Percentiles rank a stretch among this genome's conserved stretches.
Evolutionary conservation across 2,329 filamentous ascomycete species (phyloP).

Genomic region (Cercospora citrullina): DNA sequence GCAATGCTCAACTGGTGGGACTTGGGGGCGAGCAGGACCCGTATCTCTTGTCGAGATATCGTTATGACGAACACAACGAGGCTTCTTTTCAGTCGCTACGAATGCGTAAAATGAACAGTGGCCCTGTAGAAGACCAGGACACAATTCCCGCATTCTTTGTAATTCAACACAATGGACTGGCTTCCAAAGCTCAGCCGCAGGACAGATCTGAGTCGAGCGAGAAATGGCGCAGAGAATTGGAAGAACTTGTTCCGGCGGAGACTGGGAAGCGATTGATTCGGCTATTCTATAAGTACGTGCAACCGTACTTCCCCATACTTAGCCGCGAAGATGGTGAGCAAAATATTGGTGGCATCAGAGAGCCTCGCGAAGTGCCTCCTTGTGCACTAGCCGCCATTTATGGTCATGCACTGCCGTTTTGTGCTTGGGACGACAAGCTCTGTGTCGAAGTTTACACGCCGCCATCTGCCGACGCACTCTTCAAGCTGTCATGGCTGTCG

Average conservation of each 20-base stretch:
- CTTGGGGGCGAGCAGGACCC: conserved; percentile 39
- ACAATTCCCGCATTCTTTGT: conserved; percentile 39
- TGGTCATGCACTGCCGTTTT: conserved; percentile 48
- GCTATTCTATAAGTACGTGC: conserved; percentile 46
- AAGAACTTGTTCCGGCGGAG: conserved; percentile 35
- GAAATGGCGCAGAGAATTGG: conserved; percentile 35
- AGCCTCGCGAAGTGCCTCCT: conserved; percentile 40
- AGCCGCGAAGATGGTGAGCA: conserved; percentile 40
- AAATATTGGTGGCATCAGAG: conserved; percentile 32
- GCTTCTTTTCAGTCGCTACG: conserved; percentile 36
- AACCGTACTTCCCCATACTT: conserved; percentile 49
- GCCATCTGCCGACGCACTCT: conserved; percentile 38
- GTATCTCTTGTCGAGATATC: conserved; percentile 37
- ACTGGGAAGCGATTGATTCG: conserved; percentile 43
- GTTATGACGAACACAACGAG: conserved; percentile 40
- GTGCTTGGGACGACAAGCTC: conserved; percentile 46
- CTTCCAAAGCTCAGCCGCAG: conserved; percentile 40
- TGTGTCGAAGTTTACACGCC: conserved; percentile 40
- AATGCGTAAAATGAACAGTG: conserved; percentile 37
- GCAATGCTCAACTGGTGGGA: conserved; percentile 38
- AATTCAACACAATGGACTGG: conserved; percentile 39
- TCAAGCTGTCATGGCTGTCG: conserved; percentile 37
- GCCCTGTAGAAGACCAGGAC: conserved; percentile 25
- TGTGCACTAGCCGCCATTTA: conserved; percentile 47
- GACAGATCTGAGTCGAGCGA: conserved; percentile 31